These are phyloP conservation scores for Gentiana straminea DNA, from an alignment of 257 asterid species.

Conservation along the genomic window DNA sequence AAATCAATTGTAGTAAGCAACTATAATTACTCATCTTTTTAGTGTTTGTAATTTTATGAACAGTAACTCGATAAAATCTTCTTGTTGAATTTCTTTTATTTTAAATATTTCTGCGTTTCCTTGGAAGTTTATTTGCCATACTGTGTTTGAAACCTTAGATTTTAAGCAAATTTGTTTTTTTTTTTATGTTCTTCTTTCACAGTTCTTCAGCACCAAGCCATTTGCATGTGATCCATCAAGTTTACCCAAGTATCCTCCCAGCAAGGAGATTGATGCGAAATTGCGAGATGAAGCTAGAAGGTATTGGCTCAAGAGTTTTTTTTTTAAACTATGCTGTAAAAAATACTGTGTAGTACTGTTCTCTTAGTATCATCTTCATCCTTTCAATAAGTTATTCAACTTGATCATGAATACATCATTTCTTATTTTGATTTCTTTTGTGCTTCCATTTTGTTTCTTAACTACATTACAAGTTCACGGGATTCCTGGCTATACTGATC, in stretches of 20 bases:
- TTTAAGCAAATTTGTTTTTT: neutral
- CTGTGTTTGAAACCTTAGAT: neutral
- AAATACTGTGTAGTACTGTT: too few relatives aligned
- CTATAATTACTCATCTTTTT: too few relatives aligned
- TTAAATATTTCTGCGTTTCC: neutral
- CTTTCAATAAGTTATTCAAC: neutral
- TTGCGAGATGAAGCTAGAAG: constrained; percentile 76
- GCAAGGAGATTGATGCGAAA: constrained; percentile 97
- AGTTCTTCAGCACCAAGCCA: constrained; percentile 73
- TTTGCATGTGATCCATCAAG: constrained; percentile 74
- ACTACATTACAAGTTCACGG: neutral
- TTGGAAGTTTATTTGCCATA: neutral
- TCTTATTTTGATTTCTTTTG: neutral
- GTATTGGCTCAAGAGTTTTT: constrained; percentile 20
- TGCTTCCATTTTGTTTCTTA: neutral
- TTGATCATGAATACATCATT: neutral
- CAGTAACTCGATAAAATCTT: neutral
- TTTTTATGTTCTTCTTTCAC: constrained; percentile 11
- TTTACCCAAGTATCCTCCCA: constrained; percentile 87
- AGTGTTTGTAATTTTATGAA: neutral
- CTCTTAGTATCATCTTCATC: too few relatives aligned
- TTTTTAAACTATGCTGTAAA: too few relatives aligned
- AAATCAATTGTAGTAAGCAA: neutral
- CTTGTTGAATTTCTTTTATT: neutral
- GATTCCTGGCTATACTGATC: neutral